Evolutionary conservation across 1,284 basidiomycete genomes (phyloP), one percentile per base, ranked within the genome.

Genomic region (Ustilago sp.): DNA sequence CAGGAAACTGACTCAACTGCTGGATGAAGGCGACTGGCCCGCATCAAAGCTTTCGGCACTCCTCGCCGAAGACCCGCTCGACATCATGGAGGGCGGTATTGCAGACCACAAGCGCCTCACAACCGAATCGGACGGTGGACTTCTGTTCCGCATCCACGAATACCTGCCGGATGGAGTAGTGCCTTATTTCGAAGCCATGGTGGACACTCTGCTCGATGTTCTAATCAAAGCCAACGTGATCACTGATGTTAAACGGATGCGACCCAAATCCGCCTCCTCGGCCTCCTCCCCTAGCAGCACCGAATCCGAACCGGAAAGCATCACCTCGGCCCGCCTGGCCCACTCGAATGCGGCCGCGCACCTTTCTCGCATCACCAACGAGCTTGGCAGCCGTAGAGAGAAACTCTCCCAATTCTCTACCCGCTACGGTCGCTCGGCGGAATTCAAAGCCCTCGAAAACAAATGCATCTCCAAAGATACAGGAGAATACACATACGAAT

Each of bases 401-500:
- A 80, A 80, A 9, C 74, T 93, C n/a, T 85, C 83, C 2, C 89
- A 91, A 80, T 88, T 91, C 67, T 86, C 88, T 9, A 86, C 90
- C 31, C 90, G 90, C 67, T 98, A 92, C 83, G 96, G 96, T 8
- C 86, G 88, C 0, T 89, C 94, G 38, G 94, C 93, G 67, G 94
- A 98, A 87, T 99, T 94, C 93, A 96, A 96, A 89, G 95, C 96
- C 87, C 89, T 99, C 12, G 92, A 97, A 41, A 89, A 90, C 9
- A 89, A 89, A 5, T 99, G 96, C 82, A 87, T 99, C 28, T 57
- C 63, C n/a, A 92, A 91, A 81, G 90, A 95, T 63, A 89, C 90
- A 17, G 96, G 96, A 88, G 96, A 98, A 92, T 99, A 98, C 87
- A 94, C 92, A 1, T 99, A 99, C 86, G 94, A 96, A 85, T 89